These are phyloP conservation scores for Pilasporangium apinafurcum DNA, from an alignment of 352 stramenopile genomes.

Conservation along the genomic window DNA sequence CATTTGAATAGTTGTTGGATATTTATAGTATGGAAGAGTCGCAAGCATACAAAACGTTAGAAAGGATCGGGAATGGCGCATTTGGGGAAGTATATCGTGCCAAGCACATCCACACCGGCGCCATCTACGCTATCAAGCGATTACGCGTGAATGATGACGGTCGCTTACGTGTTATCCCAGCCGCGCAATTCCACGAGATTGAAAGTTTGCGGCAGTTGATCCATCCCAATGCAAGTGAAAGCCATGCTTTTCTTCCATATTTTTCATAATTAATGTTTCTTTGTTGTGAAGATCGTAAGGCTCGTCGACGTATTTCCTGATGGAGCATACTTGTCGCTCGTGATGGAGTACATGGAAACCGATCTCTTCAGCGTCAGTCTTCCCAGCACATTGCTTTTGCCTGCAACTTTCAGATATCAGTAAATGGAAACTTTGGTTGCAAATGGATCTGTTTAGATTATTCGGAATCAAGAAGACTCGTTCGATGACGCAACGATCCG, in stretches of 20 bases:
- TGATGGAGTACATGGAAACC: conserved; percentile 65
- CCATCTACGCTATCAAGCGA: conserved; percentile 52
- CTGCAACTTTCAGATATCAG: background rate
- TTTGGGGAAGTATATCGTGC: conserved; percentile 66
- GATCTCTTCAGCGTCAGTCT: conserved; percentile 42
- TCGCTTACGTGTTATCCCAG: conserved; percentile 36
- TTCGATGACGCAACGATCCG: conserved; percentile 38
- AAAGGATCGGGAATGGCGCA: conserved; percentile 57
- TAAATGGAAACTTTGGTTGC: background rate
- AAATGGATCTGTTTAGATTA: too few relatives aligned
- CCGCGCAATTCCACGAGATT: conserved; percentile 67
- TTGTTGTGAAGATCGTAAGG: conserved; percentile 42
- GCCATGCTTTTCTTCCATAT: background rate
- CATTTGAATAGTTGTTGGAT: too few relatives aligned
- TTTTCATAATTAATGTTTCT: background rate
- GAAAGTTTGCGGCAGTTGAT: conserved; percentile 65
- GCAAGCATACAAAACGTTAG: conserved; percentile 52
- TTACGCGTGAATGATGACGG: conserved; percentile 46
- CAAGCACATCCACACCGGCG: conserved; percentile 26
- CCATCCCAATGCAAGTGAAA: conserved; percentile 44
- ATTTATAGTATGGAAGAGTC: background rate
- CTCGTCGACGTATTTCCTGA: conserved; percentile 53
- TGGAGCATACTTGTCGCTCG: conserved; percentile 46
- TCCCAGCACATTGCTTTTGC: background rate
- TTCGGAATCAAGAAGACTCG: conserved; percentile 26